Evolutionary conservation across 2,329 filamentous ascomycete genomes (phyloP), one percentile per base, ranked within the genome.

Genomic region (Paecilomyces sp.): DNA sequence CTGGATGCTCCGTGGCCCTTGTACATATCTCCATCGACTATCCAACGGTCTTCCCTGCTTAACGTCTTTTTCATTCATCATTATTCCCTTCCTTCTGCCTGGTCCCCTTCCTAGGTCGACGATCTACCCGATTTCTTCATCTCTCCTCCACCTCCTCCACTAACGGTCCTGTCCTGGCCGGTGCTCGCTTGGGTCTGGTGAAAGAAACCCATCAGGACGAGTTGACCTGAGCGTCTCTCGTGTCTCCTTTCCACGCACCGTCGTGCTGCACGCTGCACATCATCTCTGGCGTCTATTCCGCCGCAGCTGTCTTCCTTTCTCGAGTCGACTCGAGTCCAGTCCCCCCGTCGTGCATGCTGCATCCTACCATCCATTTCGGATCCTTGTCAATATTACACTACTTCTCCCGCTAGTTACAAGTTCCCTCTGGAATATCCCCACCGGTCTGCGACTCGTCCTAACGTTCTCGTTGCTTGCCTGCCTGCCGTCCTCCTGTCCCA

Each of bases 361-460:
- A 64, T 67, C 63, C 64, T 31, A 30, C 56, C 41, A 57, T 57
- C 36, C 55, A 57, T 57, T 34, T 31, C 24, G 12, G n/a, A 74
- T 69, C 70, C 70, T 70, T 63, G 71, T 67, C 68, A 64, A 70
- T 69, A 73, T 74, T 74, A 74, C 72, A 74, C 72, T 65, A 69
- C 67, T 65, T 68, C 51, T 71, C 64, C 68, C 70, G 68, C 70
- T 72, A 72, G 67, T 72, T 67, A 71, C 68, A 67, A 71, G 69
- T 65, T 66, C 66, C 65, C 68, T 58, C 65, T 47, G 6, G 71
- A 65, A 70, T 70, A 69, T 67, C 65, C 64, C 63, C 63, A 64
- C 66, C 64, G 63, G 57, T 62, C 62, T 64, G 56, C 62, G 57
- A 58, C 53, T 66, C 57, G 57, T 60, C 65, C 60, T 62, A 57